Base-by-base conservation (phyloP, 2,329 filamentous ascomycete genomes). In the Cladosporium sp. region DNA sequence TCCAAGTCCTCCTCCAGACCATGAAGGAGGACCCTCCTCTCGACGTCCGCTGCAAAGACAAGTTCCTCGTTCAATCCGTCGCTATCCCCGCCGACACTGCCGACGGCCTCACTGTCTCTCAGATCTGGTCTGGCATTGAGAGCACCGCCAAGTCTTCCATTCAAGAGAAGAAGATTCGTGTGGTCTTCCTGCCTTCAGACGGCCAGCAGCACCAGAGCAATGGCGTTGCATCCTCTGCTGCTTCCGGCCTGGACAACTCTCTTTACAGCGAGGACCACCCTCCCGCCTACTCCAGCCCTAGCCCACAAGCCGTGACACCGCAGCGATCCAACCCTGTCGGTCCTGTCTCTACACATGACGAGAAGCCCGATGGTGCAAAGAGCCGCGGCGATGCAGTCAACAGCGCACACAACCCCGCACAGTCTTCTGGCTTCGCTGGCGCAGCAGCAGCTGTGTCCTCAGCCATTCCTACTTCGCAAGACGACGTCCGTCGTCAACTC, bases 11-110 rank as follows among this genome's bases (percentile, higher is more conserved):
- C 44, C 88, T 99, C 50, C 95, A 99, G 82, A 93, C 94, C 28
- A 97, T 99, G 95, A 97, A 97, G 84, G 88, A 92, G 76, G 93
- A 98, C 75, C 94, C 94, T 65, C 87, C 93, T 23, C 79, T 84
- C 66, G 93, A 97, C 77, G 89, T 91, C 68, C 93, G 92, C 79
- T 99, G 95, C 83, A 90, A 92, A 79, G 94, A 98, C 85, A 98
- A 98, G 83, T 98, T 98, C 80, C 87, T 98, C 64, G 94, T 98
- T 40, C 94, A 98, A 81, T 96, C 93, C 29, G 91, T 96, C 58
- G 84, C 88, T 61, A 91, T 97, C 70, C 89, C 90, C 26, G 84
- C 88, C 69, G 91, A 96, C 75, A 91, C 93, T 81, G 68, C 69
- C 60, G 92, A 97, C 74, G 92, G 91, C 73, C 84, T 85, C 66